These are phyloP conservation scores for Jatropha curcas DNA, from an alignment of 345 rosid genomes.

Conservation along the genomic window DNA sequence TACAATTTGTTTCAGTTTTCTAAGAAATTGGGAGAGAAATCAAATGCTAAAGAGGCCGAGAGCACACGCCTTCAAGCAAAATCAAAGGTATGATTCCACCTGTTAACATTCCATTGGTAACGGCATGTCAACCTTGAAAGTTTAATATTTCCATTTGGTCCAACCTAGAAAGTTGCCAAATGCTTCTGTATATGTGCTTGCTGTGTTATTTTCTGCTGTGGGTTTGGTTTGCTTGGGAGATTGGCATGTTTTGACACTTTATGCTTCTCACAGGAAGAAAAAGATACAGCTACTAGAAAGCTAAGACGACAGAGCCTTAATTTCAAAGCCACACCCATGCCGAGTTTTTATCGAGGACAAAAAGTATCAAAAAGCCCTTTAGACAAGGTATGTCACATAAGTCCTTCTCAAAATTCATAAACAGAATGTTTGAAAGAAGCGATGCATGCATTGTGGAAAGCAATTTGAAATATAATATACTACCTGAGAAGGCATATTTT, in stretches of 20 bases:
- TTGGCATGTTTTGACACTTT: not conserved
- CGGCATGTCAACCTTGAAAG: not conserved
- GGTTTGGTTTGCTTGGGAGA: not conserved
- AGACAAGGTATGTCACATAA: slow-evolving; percentile 40
- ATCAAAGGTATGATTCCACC: slow-evolving; percentile 42
- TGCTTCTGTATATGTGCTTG: not conserved
- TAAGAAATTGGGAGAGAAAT: slow-evolving; percentile 43
- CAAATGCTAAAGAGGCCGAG: slow-evolving; percentile 35
- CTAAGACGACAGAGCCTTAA: slow-evolving; percentile 43
- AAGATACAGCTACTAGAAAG: slow-evolving; percentile 40
- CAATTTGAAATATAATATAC: slow-evolving; percentile 2
- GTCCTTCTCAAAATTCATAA: not conserved
- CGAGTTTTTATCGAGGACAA: slow-evolving; percentile 37
- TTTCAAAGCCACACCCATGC: slow-evolving; percentile 46
- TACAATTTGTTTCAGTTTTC: slow-evolving; percentile 34
- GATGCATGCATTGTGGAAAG: not conserved
- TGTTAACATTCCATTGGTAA: not conserved
- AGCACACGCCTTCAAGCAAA: slow-evolving; percentile 34
- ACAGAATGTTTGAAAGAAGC: not conserved
- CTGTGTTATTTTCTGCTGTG: not conserved
- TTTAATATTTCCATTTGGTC: too few species aligned
- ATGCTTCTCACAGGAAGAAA: slow-evolving; percentile 44
- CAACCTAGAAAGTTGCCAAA: not conserved
- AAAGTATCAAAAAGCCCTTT: slow-evolving; percentile 31
- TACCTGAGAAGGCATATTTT: not conserved